These are phyloP conservation scores for Pulveroboletus frians DNA, from an alignment of 768 basidiomycete genomes.

Conservation along the genomic window DNA sequence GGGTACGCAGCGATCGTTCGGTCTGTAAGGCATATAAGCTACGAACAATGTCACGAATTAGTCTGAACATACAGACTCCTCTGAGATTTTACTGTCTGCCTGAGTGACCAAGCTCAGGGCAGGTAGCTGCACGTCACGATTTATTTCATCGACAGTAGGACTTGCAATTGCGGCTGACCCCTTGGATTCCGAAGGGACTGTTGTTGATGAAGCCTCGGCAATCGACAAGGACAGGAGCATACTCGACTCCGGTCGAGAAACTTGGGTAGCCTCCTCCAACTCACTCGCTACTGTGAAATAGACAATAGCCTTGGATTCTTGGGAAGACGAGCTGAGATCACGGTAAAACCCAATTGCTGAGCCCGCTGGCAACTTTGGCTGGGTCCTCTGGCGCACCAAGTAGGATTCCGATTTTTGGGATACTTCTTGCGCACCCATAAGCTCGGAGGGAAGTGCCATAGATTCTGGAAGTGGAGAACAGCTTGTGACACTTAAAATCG, in stretches of 20 bases:
- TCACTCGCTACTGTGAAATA: constrained; percentile 80
- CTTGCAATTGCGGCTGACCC: constrained; percentile 6
- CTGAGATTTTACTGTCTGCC: constrained; percentile 47
- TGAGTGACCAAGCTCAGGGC: constrained; percentile 23
- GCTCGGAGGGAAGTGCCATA: constrained; percentile 20
- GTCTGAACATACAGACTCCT: constrained; percentile 46
- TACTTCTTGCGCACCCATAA: constrained; percentile 32
- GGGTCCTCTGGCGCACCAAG: constrained; percentile 43
- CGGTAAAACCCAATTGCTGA: constrained; percentile 72
- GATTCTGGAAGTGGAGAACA: constrained; percentile 62
- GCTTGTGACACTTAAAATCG: constrained; percentile 50
- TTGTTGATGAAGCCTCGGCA: constrained; percentile 9
- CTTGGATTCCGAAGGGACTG: constrained; percentile 3
- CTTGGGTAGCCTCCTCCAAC: constrained; percentile 39
- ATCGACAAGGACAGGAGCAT: constrained; percentile 25
- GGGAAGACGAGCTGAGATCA: constrained; percentile 49
- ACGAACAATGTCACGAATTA: not conserved
- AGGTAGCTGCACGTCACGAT: constrained; percentile 11
- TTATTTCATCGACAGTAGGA: constrained; percentile 8
- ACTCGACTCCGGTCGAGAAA: constrained; percentile 14
- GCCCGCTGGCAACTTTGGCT: constrained; percentile 68
- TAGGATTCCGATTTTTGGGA: constrained; percentile 23
- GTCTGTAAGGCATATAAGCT: constrained; percentile 27
- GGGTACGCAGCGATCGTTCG: constrained; percentile 44
- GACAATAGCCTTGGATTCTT: constrained; percentile 47